phyloP scores from a whole-genome alignment of 331 rosid genomes.

The Arachis monticola region DNA sequence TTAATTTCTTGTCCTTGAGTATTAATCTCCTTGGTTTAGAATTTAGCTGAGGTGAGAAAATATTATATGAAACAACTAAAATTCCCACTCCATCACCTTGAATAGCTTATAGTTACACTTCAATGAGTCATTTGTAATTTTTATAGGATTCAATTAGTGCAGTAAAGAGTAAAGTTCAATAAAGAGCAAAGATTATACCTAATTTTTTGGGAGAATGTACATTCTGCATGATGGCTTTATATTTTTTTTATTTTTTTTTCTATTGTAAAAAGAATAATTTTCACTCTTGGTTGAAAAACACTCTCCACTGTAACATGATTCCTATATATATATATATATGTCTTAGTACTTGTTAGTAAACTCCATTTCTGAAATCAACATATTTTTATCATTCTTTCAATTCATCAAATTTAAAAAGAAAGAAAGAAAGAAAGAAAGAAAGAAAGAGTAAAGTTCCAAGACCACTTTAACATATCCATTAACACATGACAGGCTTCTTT shows the following conservation, averaged over 20 bases:
- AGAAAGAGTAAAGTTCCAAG: constrained; percentile 1
- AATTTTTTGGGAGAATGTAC: too few species aligned
- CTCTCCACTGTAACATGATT: too few species aligned
- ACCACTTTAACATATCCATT: constrained; percentile 14
- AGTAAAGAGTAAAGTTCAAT: background rate
- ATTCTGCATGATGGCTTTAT: too few species aligned
- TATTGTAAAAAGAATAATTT: too few species aligned
- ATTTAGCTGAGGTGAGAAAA: background rate
- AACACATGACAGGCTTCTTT: constrained; percentile 28
- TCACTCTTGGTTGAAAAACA: too few species aligned
- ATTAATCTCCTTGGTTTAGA: too few species aligned
- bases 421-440: background rate
- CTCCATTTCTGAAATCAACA: constrained; percentile 25
- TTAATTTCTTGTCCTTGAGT: too few species aligned
- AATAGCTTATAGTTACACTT: constrained; percentile 36
- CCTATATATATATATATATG: constrained; percentile 5
- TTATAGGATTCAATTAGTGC: background rate
- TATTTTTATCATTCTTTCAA: constrained; percentile 30
- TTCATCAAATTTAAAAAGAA: background rate
- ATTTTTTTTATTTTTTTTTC: too few species aligned
- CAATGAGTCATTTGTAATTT: constrained; percentile 29
- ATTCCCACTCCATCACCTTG: constrained; percentile 13
- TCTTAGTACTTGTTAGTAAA: constrained; percentile 26
- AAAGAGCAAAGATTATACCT: too few species aligned
- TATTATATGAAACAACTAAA: constrained; percentile 17